phyloP scores from a whole-genome alignment of 108 stramenopile genomes.

The Skeletonema costatum region DNA sequence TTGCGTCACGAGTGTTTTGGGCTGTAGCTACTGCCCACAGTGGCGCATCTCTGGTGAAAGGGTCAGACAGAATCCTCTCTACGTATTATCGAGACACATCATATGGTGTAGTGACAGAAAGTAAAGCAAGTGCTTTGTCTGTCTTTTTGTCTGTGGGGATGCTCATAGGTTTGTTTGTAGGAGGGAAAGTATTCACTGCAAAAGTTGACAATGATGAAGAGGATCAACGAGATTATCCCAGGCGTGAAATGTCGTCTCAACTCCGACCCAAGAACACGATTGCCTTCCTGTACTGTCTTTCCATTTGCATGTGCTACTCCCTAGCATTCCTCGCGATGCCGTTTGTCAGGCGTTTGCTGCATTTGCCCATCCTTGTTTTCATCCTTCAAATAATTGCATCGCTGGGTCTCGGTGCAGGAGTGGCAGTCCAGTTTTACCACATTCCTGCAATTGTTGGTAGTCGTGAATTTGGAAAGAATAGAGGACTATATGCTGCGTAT shows the following conservation, averaged over 20 bases:
- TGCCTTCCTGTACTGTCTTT: conserved; percentile 66
- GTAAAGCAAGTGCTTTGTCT: conserved; percentile 62
- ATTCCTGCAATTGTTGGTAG: conserved; percentile 79
- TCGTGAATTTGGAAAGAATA: conserved; percentile 66
- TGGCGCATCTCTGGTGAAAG: conserved; percentile 70
- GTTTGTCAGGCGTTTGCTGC: conserved; percentile 42
- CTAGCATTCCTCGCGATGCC: conserved; percentile 76
- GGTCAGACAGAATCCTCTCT: conserved; percentile 69
- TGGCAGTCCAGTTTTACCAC: conserved; percentile 79
- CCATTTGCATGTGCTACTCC: conserved; percentile 70
- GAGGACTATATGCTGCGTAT: conserved; percentile 73
- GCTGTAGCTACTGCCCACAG: conserved; percentile 78
- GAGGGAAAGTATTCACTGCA: conserved; percentile 64
- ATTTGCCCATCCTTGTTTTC: conserved; percentile 60
- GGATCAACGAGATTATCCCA: not conserved
- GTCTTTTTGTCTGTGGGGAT: conserved; percentile 75
- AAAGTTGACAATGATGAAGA: conserved; percentile 37
- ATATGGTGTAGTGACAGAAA: conserved; percentile 56
- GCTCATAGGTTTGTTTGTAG: conserved; percentile 64
- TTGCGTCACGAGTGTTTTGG: conserved; percentile 77
- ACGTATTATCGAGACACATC: conserved; percentile 79
- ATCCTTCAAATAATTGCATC: conserved; percentile 69
- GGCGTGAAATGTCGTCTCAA: conserved; percentile 11
- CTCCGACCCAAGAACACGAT: conserved; percentile 63
- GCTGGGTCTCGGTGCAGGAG: conserved; percentile 63